A percentile compares a stretch with the other conserved stretches of the same genome.
phyloP scores from a whole-genome alignment of 129 eudicot species.

The carrot (Daucus carota) region DNA sequence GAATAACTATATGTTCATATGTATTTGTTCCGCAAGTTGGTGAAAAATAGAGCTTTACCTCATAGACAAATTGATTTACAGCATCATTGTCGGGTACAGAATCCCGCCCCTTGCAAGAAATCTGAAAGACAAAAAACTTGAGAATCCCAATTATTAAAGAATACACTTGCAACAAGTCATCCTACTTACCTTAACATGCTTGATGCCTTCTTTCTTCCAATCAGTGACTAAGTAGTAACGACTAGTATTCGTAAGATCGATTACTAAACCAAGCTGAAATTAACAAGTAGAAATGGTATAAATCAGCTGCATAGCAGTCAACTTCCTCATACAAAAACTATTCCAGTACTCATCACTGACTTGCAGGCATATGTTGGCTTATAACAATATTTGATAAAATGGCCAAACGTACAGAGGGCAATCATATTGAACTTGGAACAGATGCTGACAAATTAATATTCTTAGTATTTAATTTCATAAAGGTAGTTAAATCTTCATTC shows the following conservation, averaged over 20 bases:
- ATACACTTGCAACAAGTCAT: slow-evolving; percentile 1
- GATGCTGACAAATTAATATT: neutral
- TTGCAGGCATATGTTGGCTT: neutral
- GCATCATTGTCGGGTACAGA: slow-evolving; percentile 97
- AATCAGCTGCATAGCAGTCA: neutral
- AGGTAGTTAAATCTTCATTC: neutral
- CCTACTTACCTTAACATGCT: slow-evolving; percentile 84
- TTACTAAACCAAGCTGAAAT: slow-evolving; percentile 87
- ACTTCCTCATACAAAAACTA: neutral
- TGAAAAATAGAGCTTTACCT: slow-evolving; percentile 37
- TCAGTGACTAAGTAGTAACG: slow-evolving; percentile 78
- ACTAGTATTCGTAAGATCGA: slow-evolving; percentile 92
- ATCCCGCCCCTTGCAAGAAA: slow-evolving; percentile 95
- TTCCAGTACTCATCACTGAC: neutral
- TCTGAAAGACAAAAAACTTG: slow-evolving; percentile 29
- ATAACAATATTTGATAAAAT: neutral
- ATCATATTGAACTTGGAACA: too few relatives aligned
- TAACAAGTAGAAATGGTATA: slow-evolving; percentile 5
- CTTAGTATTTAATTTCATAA: neutral
- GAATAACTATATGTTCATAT: neutral
- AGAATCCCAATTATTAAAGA: slow-evolving; percentile 8
- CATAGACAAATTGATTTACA: slow-evolving; percentile 81
- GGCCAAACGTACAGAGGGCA: too few relatives aligned
- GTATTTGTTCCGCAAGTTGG: neutral
- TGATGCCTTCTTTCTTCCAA: slow-evolving; percentile 85